phyloP scores from a whole-genome alignment of 1,139 yeast species.

The Scheffersomyces insectosa region DNA sequence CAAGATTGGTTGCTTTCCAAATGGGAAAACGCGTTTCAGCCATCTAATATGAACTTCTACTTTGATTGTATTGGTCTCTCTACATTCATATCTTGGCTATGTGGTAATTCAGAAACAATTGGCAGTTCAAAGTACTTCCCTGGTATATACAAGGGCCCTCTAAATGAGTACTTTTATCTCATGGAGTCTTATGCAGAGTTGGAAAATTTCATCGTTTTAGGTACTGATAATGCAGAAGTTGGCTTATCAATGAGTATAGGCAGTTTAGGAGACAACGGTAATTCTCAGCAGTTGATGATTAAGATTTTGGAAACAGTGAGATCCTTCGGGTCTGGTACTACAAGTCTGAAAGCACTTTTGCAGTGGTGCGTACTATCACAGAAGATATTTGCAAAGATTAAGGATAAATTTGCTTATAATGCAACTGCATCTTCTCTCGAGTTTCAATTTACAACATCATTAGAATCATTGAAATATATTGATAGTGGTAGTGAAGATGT shows the following conservation, averaged over 20 bases:
- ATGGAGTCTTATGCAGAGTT: constrained; percentile 5
- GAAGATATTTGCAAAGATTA: no score
- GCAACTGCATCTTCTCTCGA: constrained; percentile 1
- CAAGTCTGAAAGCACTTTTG: no score
- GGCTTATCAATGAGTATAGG: constrained; percentile 1
- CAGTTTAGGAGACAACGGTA: constrained; percentile 5
- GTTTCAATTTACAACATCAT: not conserved
- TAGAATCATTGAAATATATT: not conserved
- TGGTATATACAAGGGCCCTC: constrained; percentile 8
- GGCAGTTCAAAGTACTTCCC: not conserved
- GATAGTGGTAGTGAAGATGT: not conserved
- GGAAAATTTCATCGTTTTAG: constrained; percentile 11
- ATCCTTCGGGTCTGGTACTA: not conserved
- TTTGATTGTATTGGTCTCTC: constrained; percentile 22
- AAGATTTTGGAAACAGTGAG: constrained; percentile 8
- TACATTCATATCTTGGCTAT: constrained; percentile 46
- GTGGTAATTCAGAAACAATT: constrained; percentile 20
- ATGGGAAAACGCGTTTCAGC: constrained; percentile 25
- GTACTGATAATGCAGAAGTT: not conserved
- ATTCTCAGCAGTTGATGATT: constrained; percentile 6
- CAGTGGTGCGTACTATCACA: no score
- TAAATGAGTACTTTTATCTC: constrained; percentile 10
- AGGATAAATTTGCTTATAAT: no score
- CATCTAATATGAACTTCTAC: constrained; percentile 3
- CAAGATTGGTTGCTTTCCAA: constrained; percentile 51